Percentiles rank a stretch among this genome's conserved stretches.
Conservation (phyloP, 2,329 filamentous ascomycete species). For the Fusarium sp. region DNA sequence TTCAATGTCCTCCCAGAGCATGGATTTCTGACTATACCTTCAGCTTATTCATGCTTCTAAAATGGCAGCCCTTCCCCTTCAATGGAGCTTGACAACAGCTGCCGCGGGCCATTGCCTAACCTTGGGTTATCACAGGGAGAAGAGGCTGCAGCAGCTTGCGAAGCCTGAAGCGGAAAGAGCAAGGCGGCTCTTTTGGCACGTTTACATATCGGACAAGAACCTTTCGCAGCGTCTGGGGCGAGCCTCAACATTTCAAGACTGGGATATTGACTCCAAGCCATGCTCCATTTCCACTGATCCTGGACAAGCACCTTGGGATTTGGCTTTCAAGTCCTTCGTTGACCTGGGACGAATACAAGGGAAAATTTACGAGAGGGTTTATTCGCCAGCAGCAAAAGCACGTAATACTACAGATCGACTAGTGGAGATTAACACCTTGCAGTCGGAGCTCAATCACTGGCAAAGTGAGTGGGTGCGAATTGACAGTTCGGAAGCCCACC, state of each 20-base stretch:
- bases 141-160: background rate
- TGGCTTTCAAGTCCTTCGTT: background rate
- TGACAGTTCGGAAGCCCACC: background rate
- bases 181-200: constrained; percentile 4
- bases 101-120: constrained; percentile 14
- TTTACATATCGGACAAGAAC: constrained; percentile 19
- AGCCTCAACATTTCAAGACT: constrained; percentile 13
- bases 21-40: background rate
- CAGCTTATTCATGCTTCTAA: constrained; percentile 14
- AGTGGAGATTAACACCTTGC: background rate
- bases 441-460: constrained; percentile 3
- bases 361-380: constrained; percentile 14
- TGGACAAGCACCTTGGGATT: constrained; percentile 4
- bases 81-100: constrained; percentile 14
- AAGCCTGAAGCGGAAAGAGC: background rate
- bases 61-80: background rate
- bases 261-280: constrained; percentile 3
- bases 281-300: constrained; percentile 5
- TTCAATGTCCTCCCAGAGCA: background rate
- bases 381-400: background rate
- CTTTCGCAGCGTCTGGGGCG: constrained; percentile 4
- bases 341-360: constrained; percentile 12
- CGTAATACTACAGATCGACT: background rate
- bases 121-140: constrained; percentile 7
- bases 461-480: constrained; percentile 4